A percentile compares a stretch with the other conserved stretches of the same genome.
Conservation (phyloP, 495 filamentous ascomycete genomes). For the Penicillium soppii region DNA sequence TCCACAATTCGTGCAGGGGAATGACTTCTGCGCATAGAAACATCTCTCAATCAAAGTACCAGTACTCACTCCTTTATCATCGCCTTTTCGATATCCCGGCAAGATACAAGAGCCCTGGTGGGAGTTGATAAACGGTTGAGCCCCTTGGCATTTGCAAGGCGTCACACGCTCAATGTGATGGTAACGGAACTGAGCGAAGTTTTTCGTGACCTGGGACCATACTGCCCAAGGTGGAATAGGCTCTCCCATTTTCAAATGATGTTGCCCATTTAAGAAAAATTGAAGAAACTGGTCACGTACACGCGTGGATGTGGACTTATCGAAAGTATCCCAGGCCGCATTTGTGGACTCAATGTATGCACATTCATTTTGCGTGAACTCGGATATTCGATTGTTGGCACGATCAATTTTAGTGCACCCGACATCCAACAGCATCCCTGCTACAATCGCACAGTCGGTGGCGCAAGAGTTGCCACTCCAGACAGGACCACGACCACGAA, state of each 20-base stretch:
- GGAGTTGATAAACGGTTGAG: neutral
- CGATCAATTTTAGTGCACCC: conserved; percentile 41
- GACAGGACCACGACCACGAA: conserved; percentile 34
- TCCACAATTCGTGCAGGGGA: conserved; percentile 13
- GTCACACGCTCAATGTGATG: conserved; percentile 3
- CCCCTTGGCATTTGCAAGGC: conserved; percentile 5
- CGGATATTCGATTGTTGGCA: conserved; percentile 3
- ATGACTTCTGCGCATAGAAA: neutral
- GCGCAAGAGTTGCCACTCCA: conserved; percentile 21
- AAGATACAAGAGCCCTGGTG: conserved; percentile 6
- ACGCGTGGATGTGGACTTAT: conserved; percentile 6
- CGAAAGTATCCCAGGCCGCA: conserved; percentile 33
- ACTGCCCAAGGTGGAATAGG: conserved; percentile 14
- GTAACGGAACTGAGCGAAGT: conserved; percentile 29
- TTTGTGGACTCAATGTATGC: conserved; percentile 36
- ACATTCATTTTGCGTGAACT: conserved; percentile 20
- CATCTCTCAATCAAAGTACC: conserved; percentile 12
- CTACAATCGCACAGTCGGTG: conserved; percentile 34
- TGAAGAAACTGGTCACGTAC: conserved; percentile 22
- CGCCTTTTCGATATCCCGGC: neutral
- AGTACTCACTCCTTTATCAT: conserved; percentile 13
- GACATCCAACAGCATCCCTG: conserved; percentile 35
- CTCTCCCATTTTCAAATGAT: conserved; percentile 5
- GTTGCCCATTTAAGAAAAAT: conserved; percentile 1
- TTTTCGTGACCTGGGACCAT: conserved; percentile 24